A percentile compares a stretch with the other conserved stretches of the same genome.
phyloP scores from a whole-genome alignment of 805 yeast genomes.

The Candida schatavii region DNA sequence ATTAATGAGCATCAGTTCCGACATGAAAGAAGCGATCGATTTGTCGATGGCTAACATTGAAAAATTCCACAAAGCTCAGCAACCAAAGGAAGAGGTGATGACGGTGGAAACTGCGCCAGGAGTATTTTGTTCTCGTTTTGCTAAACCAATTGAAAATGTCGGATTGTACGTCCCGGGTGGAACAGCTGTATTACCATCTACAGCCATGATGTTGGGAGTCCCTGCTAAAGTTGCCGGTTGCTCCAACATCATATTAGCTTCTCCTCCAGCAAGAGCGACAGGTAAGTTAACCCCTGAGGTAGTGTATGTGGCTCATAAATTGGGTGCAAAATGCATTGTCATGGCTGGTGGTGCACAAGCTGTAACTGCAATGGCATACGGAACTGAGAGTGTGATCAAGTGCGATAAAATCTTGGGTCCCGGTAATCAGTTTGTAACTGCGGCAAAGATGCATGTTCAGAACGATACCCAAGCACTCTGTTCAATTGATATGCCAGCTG shows the following conservation, averaged over 20 bases:
- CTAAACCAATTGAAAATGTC: slow-evolving; percentile 90
- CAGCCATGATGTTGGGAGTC: slow-evolving; percentile 96
- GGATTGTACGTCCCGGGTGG: slow-evolving; percentile 99
- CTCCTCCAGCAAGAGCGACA: slow-evolving; percentile 87
- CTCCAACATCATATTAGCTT: slow-evolving; percentile 84
- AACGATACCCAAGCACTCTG: slow-evolving; percentile 94
- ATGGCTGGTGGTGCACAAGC: slow-evolving; percentile 99
- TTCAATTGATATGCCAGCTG: slow-evolving; percentile 99
- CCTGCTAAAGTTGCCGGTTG: slow-evolving; percentile 99
- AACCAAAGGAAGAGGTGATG: slow-evolving; percentile 64
- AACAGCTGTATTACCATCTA: slow-evolving; percentile 95
- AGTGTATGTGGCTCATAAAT: slow-evolving; percentile 93
- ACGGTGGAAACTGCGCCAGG: slow-evolving; percentile 93
- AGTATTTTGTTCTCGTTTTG: slow-evolving; percentile 88
- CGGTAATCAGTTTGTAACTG: slow-evolving; percentile 98
- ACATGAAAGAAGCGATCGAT: slow-evolving; percentile 82
- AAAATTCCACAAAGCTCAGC: slow-evolving; percentile 92
- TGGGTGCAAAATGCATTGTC: slow-evolving; percentile 87
- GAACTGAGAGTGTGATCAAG: slow-evolving; percentile 88
- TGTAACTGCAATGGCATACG: slow-evolving; percentile 97
- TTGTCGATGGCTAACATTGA: slow-evolving; percentile 84
- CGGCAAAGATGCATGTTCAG: slow-evolving; percentile 96
- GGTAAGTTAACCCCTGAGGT: slow-evolving; percentile 96
- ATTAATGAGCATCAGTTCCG: slow-evolving; percentile 68
- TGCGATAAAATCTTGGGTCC: slow-evolving; percentile 98